These are phyloP conservation scores for Globisporangium barbulae DNA, from an alignment of 352 stramenopile genomes.

Conservation along the genomic window DNA sequence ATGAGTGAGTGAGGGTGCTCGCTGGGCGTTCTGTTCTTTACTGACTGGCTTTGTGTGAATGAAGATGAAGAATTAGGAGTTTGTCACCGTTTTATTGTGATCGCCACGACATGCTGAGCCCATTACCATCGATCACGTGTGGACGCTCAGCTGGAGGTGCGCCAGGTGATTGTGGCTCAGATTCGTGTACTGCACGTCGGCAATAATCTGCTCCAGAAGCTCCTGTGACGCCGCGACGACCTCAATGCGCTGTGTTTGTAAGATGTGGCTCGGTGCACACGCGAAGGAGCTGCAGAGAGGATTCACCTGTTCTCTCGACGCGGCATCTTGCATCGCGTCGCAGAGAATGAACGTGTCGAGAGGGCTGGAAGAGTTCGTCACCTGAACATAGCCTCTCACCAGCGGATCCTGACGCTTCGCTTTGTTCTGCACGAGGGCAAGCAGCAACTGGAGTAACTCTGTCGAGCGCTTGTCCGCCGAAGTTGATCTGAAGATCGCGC, in stretches of 20 bases:
- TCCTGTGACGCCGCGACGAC: constrained; percentile 3
- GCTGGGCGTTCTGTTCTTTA: too few species aligned
- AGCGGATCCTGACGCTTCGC: neutral
- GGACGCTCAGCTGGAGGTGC: neutral
- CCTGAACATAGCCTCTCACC: neutral
- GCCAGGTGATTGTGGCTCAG: neutral
- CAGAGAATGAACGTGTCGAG: neutral
- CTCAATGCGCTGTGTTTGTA: neutral
- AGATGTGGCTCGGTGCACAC: constrained; percentile 11
- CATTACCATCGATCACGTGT: neutral
- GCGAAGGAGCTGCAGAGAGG: neutral
- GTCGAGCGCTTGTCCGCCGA: constrained; percentile 7
- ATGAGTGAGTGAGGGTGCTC: too few species aligned
- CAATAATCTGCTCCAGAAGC: constrained; percentile 8
- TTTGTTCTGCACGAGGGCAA: constrained; percentile 7
- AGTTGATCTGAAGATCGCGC: neutral
- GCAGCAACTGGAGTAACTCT: constrained; percentile 7
- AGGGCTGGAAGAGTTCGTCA: neutral
- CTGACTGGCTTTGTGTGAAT: neutral
- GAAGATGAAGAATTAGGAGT: neutral
- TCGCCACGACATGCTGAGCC: neutral
- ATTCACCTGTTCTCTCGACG: neutral
- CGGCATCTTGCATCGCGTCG: constrained; percentile 10
- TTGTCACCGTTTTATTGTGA: too few species aligned
- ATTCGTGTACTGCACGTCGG: neutral